phyloP scores from a whole-genome alignment of 208 protist species.

The Blechomonas ayalai region DNA sequence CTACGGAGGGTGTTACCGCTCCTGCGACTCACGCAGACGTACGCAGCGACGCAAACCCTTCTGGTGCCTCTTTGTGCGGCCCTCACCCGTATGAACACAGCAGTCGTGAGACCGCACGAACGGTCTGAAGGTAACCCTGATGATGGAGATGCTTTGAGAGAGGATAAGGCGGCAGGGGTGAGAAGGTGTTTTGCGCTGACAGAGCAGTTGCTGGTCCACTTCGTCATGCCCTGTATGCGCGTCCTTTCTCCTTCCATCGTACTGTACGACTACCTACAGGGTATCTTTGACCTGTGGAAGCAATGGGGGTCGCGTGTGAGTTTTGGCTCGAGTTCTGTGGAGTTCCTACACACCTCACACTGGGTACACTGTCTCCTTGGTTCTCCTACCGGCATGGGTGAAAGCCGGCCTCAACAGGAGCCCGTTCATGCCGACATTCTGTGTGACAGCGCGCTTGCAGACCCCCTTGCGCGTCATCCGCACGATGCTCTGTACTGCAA shows the following conservation, averaged over 20 bases:
- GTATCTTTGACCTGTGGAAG: constrained; percentile 14
- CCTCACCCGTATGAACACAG: constrained; percentile 12
- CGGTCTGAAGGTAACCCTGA: neutral
- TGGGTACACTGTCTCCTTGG: constrained; percentile 14
- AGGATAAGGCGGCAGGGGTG: neutral
- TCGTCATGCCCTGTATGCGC: constrained; percentile 69
- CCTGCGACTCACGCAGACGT: constrained; percentile 19
- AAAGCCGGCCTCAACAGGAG: too few relatives aligned
- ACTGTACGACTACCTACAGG: constrained; percentile 53
- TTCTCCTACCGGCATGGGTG: too few relatives aligned
- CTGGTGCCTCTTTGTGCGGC: constrained; percentile 16
- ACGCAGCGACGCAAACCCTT: constrained; percentile 38
- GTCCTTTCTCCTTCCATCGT: constrained; percentile 52
- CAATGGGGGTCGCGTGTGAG: constrained; percentile 6
- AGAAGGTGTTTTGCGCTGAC: constrained; percentile 16
- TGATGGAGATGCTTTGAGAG: neutral
- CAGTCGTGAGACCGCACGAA: neutral
- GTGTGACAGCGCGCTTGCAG: neutral
- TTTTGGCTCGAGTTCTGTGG: constrained; percentile 18
- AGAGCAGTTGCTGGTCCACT: constrained; percentile 37
- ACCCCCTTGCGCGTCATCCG: constrained; percentile 16
- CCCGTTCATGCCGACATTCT: too few relatives aligned
- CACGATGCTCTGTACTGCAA: constrained; percentile 54
- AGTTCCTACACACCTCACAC: constrained; percentile 21
- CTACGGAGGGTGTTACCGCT: constrained; percentile 30